phyloP scores from a whole-genome alignment of 176 grass and related monocot genomes.

The Oryza glaberrima region DNA sequence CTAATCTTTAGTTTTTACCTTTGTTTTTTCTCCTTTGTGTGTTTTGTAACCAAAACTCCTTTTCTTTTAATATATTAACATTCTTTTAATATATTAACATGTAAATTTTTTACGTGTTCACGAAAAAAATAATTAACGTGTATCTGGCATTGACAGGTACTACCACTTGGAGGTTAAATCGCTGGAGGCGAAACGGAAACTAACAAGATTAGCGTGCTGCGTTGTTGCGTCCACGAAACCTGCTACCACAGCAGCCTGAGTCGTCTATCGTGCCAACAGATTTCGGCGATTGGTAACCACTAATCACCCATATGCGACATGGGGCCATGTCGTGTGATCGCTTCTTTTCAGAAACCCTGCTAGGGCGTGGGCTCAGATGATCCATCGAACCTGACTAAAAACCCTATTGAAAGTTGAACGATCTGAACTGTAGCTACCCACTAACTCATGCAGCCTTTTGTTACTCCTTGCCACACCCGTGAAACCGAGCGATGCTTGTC shows the following conservation, averaged over 20 bases:
- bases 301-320: not conserved
- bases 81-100: no score
- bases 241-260: not conserved
- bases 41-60: no score
- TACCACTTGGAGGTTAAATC: no score
- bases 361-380: not conserved
- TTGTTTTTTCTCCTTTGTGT: no score
- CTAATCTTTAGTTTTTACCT: no score
- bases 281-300: not conserved
- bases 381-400: not conserved
- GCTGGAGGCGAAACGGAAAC: not conserved
- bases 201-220: not conserved
- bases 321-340: not conserved
- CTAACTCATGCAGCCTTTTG: not conserved
- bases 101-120: no score
- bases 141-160: not conserved
- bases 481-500: not conserved
- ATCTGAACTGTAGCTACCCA: not conserved
- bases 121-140: no score
- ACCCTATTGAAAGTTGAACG: not conserved
- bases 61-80: no score
- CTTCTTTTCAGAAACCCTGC: not conserved
- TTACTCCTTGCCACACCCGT: not conserved
- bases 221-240: not conserved
- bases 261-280: not conserved